phyloP scores from a whole-genome alignment of 805 yeast genomes.

The Naumovozyma dairenensis region DNA sequence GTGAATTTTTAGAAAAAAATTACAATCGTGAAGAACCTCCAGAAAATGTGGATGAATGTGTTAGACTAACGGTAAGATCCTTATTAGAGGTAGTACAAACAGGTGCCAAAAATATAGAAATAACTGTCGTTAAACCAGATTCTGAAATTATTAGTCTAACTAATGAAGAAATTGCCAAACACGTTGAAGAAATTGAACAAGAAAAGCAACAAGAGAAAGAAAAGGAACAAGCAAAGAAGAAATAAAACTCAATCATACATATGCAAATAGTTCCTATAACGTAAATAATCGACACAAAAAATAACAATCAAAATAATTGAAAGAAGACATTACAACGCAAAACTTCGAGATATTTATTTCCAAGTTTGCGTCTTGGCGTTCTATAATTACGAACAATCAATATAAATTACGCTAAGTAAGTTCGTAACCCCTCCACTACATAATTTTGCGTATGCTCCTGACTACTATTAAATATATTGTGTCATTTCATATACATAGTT shows the following conservation, averaged over 20 bases:
- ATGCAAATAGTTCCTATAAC: too few relatives aligned
- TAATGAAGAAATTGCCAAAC: constrained; percentile 60
- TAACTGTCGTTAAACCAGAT: constrained; percentile 73
- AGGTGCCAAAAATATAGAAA: constrained; percentile 93
- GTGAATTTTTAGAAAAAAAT: constrained; percentile 89
- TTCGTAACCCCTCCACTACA: too few relatives aligned
- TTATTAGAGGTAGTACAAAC: constrained; percentile 95
- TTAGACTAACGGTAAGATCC: constrained; percentile 74
- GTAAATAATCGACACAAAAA: too few relatives aligned
- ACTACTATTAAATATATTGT: too few relatives aligned
- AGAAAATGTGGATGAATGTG: constrained; percentile 52
- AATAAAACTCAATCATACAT: not conserved
- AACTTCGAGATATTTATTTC: too few relatives aligned
- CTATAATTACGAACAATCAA: too few relatives aligned
- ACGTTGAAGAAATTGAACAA: constrained; percentile 74
- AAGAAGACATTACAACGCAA: too few relatives aligned
- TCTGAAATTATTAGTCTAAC: constrained; percentile 47
- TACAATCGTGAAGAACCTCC: constrained; percentile 50
- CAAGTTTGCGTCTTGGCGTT: too few relatives aligned
- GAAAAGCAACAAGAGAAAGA: constrained; percentile 78
- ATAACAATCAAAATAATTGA: too few relatives aligned
- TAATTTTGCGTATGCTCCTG: too few relatives aligned
- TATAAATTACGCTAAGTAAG: too few relatives aligned
- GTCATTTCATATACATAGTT: too few relatives aligned
- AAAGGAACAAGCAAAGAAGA: constrained; percentile 47